These are phyloP conservation scores for Paraconiothyrium brasiliense DNA, from an alignment of 2,329 filamentous ascomycete species.

Conservation along the genomic window DNA sequence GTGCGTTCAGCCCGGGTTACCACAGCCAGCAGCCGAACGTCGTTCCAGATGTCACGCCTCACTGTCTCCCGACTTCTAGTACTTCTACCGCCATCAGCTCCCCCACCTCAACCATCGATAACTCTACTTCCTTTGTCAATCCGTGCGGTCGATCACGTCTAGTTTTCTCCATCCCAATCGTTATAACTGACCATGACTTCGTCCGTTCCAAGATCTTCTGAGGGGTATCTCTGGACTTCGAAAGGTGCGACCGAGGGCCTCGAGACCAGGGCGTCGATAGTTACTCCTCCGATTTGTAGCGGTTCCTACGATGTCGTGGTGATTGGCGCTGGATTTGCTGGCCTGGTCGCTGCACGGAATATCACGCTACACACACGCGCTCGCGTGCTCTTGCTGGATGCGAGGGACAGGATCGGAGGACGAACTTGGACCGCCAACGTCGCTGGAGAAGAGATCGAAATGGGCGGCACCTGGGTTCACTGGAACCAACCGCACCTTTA, in stretches of 20 bases:
- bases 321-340: constrained; percentile 53
- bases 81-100: no score
- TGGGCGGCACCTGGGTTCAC: constrained; percentile 62
- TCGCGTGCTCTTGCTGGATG: constrained; percentile 58
- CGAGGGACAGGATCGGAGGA: constrained; percentile 60
- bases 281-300: background rate
- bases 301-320: constrained; percentile 48
- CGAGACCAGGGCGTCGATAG: background rate
- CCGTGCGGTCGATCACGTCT: no score
- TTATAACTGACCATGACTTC: no score
- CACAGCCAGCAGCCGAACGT: no score
- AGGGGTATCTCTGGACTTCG: no score
- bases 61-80: no score
- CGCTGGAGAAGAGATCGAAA: constrained; percentile 56
- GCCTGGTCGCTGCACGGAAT: constrained; percentile 45
- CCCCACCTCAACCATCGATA: no score
- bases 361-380: constrained; percentile 38
- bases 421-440: constrained; percentile 59
- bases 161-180: no score
- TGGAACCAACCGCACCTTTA: constrained; percentile 49
- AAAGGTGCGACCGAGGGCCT: background rate
- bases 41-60: no score
- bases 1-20: no score
- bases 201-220: no score
- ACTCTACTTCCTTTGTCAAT: no score